Evolutionary conservation across 2,329 filamentous ascomycete species (phyloP), one percentile per base, ranked within the genome.

Genomic region (Neopestalotiopsis sp.): DNA sequence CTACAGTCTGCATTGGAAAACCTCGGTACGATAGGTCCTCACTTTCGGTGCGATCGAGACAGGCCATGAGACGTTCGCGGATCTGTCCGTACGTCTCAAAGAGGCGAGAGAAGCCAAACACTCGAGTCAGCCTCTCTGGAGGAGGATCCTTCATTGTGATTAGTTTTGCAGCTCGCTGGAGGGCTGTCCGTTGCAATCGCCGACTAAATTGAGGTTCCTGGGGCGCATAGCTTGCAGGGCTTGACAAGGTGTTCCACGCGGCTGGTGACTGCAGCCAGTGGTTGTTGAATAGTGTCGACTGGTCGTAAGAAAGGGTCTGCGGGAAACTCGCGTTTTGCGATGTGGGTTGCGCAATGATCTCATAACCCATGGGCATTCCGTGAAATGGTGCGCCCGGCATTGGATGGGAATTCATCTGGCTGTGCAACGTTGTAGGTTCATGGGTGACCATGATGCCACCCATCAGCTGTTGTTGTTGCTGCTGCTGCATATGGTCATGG

Each of bases 81-180:
- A 90, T 88, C 49, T 78, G 73, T 4, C 87, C 84, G 4, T 79
- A 79, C 1, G 81, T 79, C 74, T 90, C 85, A 70, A 91, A 90
- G 32, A 90, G 84, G 20, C 92, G 81, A n/a, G 89, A 90, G 68
- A 94, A 91, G 45, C 89, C 90, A 77, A 94, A 95, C 1, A 90
- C 84, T 42, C 85, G 84, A n/a, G 83, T 80, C 67, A 90, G 83
- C 1, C 78, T 78, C 2, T 81, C 77, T 1, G 84, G 83, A 0
- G 86, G 83, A 62, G 88, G 84, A 71, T 84, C 80, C 2, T 80
- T 75, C 76, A 84, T 83, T 14, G 77, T 81, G 2, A 93, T 83
- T 1, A 95, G 79, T 2, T 83, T 80, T 68, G 90, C 88, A 0
- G 86, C 92, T 32, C 84, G 80, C 78, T 97, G 92, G 1, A 90